Percentiles rank a stretch among this genome's conserved stretches.
phyloP scores from a whole-genome alignment of 257 asterid species.

The Rehmannia glutinosa region DNA sequence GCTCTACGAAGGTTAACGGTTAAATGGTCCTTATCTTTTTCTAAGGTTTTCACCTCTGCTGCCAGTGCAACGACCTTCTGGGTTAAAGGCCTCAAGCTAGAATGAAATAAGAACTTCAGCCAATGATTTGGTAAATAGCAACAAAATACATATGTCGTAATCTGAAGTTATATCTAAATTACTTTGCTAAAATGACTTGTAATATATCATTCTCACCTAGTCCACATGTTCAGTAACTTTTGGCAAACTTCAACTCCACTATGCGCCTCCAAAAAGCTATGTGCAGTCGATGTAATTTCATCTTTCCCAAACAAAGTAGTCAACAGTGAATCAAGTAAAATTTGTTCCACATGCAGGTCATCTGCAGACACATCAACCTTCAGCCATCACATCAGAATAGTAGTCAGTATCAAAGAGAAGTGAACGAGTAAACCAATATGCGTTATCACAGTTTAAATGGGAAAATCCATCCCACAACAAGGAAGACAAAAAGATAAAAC shows the following conservation, averaged over 20 bases:
- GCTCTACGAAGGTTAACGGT: slow-evolving; percentile 68
- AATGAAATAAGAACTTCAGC: slow-evolving; percentile 22
- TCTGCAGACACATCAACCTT: slow-evolving; percentile 46
- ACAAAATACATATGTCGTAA: neutral
- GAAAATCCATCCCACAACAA: neutral
- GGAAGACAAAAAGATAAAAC: neutral
- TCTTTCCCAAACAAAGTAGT: slow-evolving; percentile 48
- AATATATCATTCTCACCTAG: slow-evolving; percentile 42
- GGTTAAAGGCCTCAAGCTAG: slow-evolving; percentile 61
- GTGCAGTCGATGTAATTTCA: slow-evolving; percentile 46
- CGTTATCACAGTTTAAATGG: neutral
- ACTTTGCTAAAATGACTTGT: neutral
- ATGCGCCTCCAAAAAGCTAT: slow-evolving; percentile 58
- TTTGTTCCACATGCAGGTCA: slow-evolving; percentile 42
- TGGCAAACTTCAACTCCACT: slow-evolving; percentile 56
- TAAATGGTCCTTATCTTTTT: slow-evolving; percentile 68
- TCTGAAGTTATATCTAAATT: neutral
- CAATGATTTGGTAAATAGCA: slow-evolving; percentile 7
- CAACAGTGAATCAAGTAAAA: slow-evolving; percentile 52
- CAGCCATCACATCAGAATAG: slow-evolving; percentile 21
- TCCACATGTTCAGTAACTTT: slow-evolving; percentile 50
- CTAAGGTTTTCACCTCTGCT: slow-evolving; percentile 51
- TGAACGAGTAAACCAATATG: neutral
- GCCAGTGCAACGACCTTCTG: slow-evolving; percentile 61
- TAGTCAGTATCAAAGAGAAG: slow-evolving; percentile 4